These are phyloP conservation scores for Leccinum proliferum DNA, from an alignment of 1,284 basidiomycete species.

Conservation along the genomic window DNA sequence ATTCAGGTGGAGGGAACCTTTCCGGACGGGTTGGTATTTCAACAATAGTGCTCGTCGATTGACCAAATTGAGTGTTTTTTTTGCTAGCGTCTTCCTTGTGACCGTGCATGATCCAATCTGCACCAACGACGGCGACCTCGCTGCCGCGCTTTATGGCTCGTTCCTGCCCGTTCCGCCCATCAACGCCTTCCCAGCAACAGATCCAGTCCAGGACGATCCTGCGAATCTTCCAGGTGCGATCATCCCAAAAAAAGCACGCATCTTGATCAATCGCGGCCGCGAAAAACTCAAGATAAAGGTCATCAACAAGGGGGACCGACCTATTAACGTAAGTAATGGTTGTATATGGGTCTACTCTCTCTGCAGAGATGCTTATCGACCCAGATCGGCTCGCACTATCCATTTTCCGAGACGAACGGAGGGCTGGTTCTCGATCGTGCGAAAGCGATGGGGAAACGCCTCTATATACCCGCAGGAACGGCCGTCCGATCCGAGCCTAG, in stretches of 20 bases:
- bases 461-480: conserved; percentile 93
- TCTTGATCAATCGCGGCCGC: conserved; percentile 73
- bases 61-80: neutral
- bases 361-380: conserved; percentile 3
- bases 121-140: conserved; percentile 74
- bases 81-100: conserved; percentile 76
- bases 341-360: conserved; percentile 6
- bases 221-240: conserved; percentile 71
- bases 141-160: conserved; percentile 85
- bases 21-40: conserved; percentile 59
- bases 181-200: conserved; percentile 56
- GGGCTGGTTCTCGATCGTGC: conserved; percentile 80
- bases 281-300: conserved; percentile 71
- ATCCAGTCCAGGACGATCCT: conserved; percentile 43
- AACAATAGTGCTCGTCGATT: neutral
- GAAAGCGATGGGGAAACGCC: conserved; percentile 76
- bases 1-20: conserved; percentile 95
- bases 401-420: conserved; percentile 88
- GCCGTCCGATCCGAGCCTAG: conserved; percentile 98
- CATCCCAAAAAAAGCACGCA: conserved; percentile 60
- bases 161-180: conserved; percentile 79
- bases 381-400: conserved; percentile 90
- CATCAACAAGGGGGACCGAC: conserved; percentile 91
- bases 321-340: conserved; percentile 67
- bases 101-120: conserved; percentile 94